Conservation (phyloP, 2,329 filamentous ascomycete genomes). For the Aureobasidium sp. region DNA sequence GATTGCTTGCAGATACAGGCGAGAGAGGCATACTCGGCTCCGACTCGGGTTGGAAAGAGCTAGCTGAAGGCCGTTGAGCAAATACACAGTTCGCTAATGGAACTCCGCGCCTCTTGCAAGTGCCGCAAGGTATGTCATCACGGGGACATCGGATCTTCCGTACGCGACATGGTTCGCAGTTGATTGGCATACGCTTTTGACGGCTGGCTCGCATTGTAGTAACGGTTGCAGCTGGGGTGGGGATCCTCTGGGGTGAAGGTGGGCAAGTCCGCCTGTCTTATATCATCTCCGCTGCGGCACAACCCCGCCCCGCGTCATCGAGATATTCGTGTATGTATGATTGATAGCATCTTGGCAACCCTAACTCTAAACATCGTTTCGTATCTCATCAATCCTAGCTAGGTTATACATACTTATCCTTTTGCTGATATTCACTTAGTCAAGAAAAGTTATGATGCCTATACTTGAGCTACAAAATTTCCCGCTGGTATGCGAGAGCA, state of each 20-base stretch:
- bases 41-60: not conserved
- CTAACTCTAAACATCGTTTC: too few relatives aligned
- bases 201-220: not conserved
- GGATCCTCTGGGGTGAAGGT: too few relatives aligned
- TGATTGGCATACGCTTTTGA: constrained; percentile 27
- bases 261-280: not conserved
- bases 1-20: not conserved
- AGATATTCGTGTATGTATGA: too few relatives aligned
- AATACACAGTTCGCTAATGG: constrained; percentile 14
- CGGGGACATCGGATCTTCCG: constrained; percentile 34
- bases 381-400: too few relatives aligned
- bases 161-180: constrained; percentile 33
- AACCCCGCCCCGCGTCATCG: not conserved
- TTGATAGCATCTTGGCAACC: too few relatives aligned
- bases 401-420: too few relatives aligned
- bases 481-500: too few relatives aligned
- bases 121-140: constrained; percentile 31
- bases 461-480: too few relatives aligned
- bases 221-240: not conserved
- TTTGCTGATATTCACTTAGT: too few relatives aligned
- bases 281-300: not conserved
- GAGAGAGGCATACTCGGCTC: not conserved
- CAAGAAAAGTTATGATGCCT: too few relatives aligned
- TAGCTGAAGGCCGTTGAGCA: not conserved
- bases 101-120: constrained; percentile 30